phyloP scores from a whole-genome alignment of 805 yeast species.

The Metschnikowia orientalis region DNA sequence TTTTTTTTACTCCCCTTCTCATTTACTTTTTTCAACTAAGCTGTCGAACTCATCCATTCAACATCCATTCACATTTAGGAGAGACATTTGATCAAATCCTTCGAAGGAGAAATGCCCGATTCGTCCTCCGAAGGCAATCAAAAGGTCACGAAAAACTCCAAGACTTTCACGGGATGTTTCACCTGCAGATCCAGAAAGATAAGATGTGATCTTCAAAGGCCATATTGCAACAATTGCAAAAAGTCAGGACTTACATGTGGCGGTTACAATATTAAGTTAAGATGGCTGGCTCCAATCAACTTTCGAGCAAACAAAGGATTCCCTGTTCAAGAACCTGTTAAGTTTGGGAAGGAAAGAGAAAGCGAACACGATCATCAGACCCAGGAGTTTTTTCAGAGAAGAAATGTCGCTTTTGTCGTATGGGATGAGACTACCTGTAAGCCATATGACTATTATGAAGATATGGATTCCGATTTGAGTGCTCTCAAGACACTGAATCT shows the following conservation, averaged over 20 bases:
- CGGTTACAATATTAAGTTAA: constrained; percentile 75
- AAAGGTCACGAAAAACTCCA: constrained; percentile 25
- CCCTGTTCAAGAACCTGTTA: constrained; percentile 28
- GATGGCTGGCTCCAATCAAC: constrained; percentile 63
- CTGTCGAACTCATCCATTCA: too few relatives aligned
- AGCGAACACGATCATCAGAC: constrained; percentile 12
- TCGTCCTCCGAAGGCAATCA: neutral
- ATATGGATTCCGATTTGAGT: constrained; percentile 67
- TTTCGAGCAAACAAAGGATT: constrained; percentile 28
- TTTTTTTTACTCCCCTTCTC: too few relatives aligned
- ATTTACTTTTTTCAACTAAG: too few relatives aligned
- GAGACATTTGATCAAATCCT: too few relatives aligned
- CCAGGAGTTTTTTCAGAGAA: constrained; percentile 56
- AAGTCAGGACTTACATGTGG: constrained; percentile 67
- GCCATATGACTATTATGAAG: constrained; percentile 69
- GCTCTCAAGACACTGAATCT: constrained; percentile 35
- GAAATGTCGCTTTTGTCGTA: constrained; percentile 68
- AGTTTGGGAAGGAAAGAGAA: constrained; percentile 22
- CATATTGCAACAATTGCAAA: constrained; percentile 66
- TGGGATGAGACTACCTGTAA: constrained; percentile 50
- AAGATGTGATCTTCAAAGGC: constrained; percentile 71
- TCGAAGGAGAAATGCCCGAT: constrained; percentile 1
- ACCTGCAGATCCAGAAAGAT: constrained; percentile 80
- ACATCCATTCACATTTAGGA: too few relatives aligned
- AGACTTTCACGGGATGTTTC: constrained; percentile 85